Conservation (phyloP, 768 basidiomycete genomes). For the Pleurotus giganteus region DNA sequence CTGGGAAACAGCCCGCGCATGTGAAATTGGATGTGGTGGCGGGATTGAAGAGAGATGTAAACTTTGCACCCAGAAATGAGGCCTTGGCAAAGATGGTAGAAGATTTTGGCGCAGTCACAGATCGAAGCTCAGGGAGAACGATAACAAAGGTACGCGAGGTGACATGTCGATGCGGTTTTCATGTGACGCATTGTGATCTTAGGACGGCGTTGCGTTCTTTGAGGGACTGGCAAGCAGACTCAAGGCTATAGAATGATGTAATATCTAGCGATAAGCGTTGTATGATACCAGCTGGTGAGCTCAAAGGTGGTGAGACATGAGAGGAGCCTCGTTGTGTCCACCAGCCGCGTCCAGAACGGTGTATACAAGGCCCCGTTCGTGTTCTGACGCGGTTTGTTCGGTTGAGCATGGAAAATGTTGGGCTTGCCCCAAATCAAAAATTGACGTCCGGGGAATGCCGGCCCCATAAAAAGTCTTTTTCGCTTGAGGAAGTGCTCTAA, state of each 20-base stretch:
- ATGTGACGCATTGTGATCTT: conserved; percentile 7
- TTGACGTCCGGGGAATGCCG: conserved; percentile 4
- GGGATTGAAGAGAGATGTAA: conserved; percentile 54
- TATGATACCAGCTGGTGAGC: too few species aligned
- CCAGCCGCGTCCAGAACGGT: not conserved
- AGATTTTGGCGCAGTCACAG: conserved; percentile 69
- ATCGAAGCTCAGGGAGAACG: conserved; percentile 65
- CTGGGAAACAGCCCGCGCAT: conserved; percentile 31
- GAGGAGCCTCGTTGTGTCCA: not conserved
- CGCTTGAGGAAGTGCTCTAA: not conserved
- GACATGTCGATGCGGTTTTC: not conserved
- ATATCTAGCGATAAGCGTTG: not conserved
- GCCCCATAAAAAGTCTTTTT: conserved; percentile 7
- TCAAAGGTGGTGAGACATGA: not conserved
- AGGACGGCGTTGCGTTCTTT: conserved; percentile 70
- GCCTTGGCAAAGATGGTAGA: conserved; percentile 62
- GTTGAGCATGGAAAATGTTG: not conserved
- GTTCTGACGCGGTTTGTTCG: not conserved
- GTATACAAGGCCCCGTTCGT: not conserved
- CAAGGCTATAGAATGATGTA: conserved; percentile 34
- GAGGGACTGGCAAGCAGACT: conserved; percentile 58
- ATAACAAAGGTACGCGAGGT: conserved; percentile 55
- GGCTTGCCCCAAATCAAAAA: not conserved
- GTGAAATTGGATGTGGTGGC: conserved; percentile 62
- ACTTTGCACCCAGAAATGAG: conserved; percentile 46